A percentile compares a stretch with the other conserved stretches of the same genome.
Conservation (phyloP, 2,329 filamentous ascomycete species). For the Aplosporella prunicola region DNA sequence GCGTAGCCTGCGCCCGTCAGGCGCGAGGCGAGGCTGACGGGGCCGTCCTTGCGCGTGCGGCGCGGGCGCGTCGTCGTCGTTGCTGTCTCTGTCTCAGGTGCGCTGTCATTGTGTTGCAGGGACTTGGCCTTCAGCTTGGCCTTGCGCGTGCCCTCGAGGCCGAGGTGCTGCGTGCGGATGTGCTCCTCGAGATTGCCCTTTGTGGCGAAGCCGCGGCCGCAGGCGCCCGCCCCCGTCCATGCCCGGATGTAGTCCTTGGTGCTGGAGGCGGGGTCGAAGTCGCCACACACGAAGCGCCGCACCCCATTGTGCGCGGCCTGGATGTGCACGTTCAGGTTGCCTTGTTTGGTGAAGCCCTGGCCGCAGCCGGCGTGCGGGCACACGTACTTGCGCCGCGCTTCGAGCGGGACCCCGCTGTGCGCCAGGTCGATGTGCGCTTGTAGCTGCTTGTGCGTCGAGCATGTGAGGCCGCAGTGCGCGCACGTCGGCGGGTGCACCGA, state of each 20-base stretch:
- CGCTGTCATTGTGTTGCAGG: slow-evolving; percentile 21
- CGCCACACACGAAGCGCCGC: slow-evolving; percentile 67
- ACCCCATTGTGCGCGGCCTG: slow-evolving; percentile 66
- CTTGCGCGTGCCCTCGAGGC: slow-evolving; percentile 37
- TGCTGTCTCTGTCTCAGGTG: too few relatives aligned
- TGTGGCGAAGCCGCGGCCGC: slow-evolving; percentile 64
- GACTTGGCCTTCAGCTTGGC: slow-evolving; percentile 30
- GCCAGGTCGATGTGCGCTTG: slow-evolving; percentile 64
- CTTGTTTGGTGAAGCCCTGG: slow-evolving; percentile 69
- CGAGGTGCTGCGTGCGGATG: slow-evolving; percentile 70
- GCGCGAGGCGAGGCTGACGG: slow-evolving; percentile 30
- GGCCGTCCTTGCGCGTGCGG: slow-evolving; percentile 5
- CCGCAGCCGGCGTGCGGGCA: slow-evolving; percentile 62
- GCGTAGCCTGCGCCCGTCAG: slow-evolving; percentile 50
- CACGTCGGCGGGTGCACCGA: slow-evolving; percentile 65
- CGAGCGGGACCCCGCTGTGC: slow-evolving; percentile 45
- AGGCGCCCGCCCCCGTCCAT: slow-evolving; percentile 61
- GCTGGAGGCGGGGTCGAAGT: slow-evolving; percentile 50
- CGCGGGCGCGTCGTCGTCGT: slow-evolving; percentile 2
- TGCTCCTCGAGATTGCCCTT: slow-evolving; percentile 78
- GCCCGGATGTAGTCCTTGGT: slow-evolving; percentile 41
- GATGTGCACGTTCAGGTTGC: slow-evolving; percentile 75
- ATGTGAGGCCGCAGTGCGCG: slow-evolving; percentile 61
- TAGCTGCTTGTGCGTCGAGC: slow-evolving; percentile 45
- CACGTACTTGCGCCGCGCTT: slow-evolving; percentile 54